Conservation (phyloP, 768 basidiomycete species). For the Lactifluus subvellereus region DNA sequence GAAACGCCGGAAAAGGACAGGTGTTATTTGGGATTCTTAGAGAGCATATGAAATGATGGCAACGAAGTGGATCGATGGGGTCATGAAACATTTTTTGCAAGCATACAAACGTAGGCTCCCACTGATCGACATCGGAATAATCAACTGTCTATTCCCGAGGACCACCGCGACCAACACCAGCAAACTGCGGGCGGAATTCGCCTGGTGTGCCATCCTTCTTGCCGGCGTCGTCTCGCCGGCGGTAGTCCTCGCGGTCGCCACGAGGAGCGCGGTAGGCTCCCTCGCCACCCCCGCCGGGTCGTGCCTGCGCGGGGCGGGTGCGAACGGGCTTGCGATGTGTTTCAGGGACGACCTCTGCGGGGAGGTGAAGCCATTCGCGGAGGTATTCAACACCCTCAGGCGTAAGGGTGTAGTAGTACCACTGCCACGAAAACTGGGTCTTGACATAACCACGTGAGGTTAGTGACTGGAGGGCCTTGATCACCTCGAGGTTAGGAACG, state of each 20-base stretch:
- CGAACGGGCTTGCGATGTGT: slow-evolving; percentile 97
- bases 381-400: slow-evolving; percentile 97
- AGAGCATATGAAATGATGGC: neutral
- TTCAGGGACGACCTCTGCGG: slow-evolving; percentile 90
- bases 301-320: slow-evolving; percentile 71
- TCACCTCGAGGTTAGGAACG: slow-evolving; percentile 61
- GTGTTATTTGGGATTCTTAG: neutral
- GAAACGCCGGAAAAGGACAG: neutral
- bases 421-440: slow-evolving; percentile 99
- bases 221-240: slow-evolving; percentile 42
- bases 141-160: slow-evolving; percentile 50
- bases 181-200: slow-evolving; percentile 85
- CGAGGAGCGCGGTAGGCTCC: slow-evolving; percentile 89
- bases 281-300: slow-evolving; percentile 56
- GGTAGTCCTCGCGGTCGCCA: slow-evolving; percentile 83
- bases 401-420: slow-evolving; percentile 97
- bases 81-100: neutral
- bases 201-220: slow-evolving; percentile 85
- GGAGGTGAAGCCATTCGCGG: slow-evolving; percentile 94
- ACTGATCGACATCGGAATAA: neutral
- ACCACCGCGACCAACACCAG: slow-evolving; percentile 84
- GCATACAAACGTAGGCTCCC: neutral
- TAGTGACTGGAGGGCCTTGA: slow-evolving; percentile 65
- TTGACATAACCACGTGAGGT: slow-evolving; percentile 84
- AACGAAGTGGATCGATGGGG: neutral